phyloP scores from a whole-genome alignment of 371 early-diverging fungal species.

The Rhizopus delemar region DNA sequence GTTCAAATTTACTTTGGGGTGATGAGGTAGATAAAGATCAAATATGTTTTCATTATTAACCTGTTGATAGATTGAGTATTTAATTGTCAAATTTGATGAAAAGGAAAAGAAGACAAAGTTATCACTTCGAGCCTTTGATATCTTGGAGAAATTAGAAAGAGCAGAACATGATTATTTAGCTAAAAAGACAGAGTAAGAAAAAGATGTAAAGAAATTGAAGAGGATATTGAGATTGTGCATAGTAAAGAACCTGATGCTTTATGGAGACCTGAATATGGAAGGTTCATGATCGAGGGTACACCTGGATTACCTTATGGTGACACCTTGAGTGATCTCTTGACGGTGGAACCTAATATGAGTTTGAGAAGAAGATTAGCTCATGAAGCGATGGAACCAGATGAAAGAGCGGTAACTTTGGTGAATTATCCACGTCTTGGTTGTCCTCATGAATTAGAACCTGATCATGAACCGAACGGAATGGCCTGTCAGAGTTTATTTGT shows the following conservation, averaged over 20 bases:
- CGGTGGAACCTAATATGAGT: constrained; percentile 90
- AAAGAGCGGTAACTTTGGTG: constrained; percentile 80
- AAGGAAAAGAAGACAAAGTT: constrained; percentile 70
- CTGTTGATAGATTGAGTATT: constrained; percentile 81
- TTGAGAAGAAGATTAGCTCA: constrained; percentile 74
- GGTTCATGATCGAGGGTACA: constrained; percentile 95
- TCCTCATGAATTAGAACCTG: constrained; percentile 72
- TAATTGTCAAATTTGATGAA: constrained; percentile 83
- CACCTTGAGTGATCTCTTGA: constrained; percentile 76
- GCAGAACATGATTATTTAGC: constrained; percentile 67
- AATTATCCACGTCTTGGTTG: constrained; percentile 91
- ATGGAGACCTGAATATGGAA: constrained; percentile 96
- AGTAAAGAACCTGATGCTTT: constrained; percentile 59
- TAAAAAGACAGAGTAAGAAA: constrained; percentile 37
- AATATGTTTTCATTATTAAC: neutral
- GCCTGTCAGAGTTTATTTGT: constrained; percentile 86
- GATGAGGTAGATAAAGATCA: constrained; percentile 78
- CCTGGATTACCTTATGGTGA: constrained; percentile 93
- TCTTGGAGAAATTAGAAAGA: constrained; percentile 74
- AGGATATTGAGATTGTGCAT: neutral
- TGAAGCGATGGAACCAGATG: constrained; percentile 67
- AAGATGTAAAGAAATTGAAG: neutral
- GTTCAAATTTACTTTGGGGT: constrained; percentile 89
- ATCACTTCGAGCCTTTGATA: constrained; percentile 82
- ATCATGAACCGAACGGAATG: constrained; percentile 66